Percentiles rank a stretch among this genome's conserved stretches.
Conservation (phyloP, 495 filamentous ascomycete species). For the Sordaria brevicollis region DNA sequence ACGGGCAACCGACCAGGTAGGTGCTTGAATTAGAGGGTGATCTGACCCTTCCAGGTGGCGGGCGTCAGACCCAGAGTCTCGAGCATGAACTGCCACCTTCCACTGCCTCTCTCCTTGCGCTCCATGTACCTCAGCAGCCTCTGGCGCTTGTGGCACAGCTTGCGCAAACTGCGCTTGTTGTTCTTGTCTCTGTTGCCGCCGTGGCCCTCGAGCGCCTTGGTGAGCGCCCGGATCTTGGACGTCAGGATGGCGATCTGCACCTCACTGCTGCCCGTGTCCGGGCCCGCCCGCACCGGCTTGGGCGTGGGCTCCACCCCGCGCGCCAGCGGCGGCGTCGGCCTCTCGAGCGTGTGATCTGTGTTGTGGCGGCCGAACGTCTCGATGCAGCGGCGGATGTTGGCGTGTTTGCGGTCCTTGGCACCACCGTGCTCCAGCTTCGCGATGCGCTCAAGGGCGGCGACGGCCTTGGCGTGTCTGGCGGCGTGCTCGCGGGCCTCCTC, state of each 20-base stretch:
- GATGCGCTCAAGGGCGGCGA: constrained; percentile 65
- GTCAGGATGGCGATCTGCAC: constrained; percentile 98
- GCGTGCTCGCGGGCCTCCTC: constrained; percentile 26
- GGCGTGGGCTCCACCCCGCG: constrained; percentile 27
- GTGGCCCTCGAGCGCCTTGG: constrained; percentile 45
- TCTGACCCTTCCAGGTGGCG: constrained; percentile 77
- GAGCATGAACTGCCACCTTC: constrained; percentile 76
- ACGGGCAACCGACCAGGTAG: background rate
- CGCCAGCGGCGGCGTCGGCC: constrained; percentile 38
- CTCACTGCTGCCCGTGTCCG: constrained; percentile 86
- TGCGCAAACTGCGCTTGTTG: constrained; percentile 80
- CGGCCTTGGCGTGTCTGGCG: constrained; percentile 40
- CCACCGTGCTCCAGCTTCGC: constrained; percentile 61
- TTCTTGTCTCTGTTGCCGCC: constrained; percentile 65
- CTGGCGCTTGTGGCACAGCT: constrained; percentile 82
- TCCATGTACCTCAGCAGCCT: constrained; percentile 78
- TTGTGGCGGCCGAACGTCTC: constrained; percentile 81
- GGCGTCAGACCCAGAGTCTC: constrained; percentile 75
- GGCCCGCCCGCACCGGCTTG: constrained; percentile 63
- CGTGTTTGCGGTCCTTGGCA: constrained; percentile 62
- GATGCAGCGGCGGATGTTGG: constrained; percentile 75
- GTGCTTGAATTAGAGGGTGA: constrained; percentile 48
- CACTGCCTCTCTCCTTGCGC: constrained; percentile 80
- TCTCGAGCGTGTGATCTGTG: constrained; percentile 56
- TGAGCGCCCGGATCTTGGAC: constrained; percentile 77